Conservation (phyloP, 176 grass and related monocot genomes). For the Urochloa ruziziensis region DNA sequence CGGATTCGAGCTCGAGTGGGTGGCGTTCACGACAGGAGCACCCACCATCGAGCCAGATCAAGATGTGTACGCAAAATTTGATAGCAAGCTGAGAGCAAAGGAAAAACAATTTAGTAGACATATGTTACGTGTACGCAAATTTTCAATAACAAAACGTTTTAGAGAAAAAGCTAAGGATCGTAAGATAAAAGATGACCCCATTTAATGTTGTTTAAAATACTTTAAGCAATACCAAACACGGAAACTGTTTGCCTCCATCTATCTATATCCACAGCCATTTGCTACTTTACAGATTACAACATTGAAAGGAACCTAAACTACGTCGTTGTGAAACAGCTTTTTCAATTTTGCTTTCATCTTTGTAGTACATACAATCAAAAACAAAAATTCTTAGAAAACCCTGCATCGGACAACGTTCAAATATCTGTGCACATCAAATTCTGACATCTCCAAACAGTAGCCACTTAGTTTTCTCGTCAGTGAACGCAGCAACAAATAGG, state of each 20-base stretch:
- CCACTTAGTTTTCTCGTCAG: not conserved
- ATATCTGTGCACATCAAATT: too few relatives aligned
- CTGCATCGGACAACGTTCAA: not conserved
- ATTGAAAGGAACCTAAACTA: not conserved
- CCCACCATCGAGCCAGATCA: too few relatives aligned
- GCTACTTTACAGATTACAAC: not conserved
- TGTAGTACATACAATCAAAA: not conserved
- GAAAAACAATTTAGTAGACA: not conserved
- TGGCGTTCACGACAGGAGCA: too few relatives aligned
- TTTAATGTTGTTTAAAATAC: not conserved
- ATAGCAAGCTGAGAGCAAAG: too few relatives aligned
- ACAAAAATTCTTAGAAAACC: not conserved
- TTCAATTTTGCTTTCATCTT: not conserved
- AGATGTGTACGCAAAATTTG: too few relatives aligned
- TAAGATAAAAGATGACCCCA: not conserved
- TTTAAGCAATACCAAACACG: not conserved
- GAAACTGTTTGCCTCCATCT: not conserved
- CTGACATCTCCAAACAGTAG: not conserved
- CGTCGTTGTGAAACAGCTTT: not conserved
- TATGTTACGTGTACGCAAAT: accelerated
- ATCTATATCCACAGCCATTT: not conserved
- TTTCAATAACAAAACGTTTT: not conserved
- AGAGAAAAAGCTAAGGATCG: not conserved
- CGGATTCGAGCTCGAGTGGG: too few relatives aligned
- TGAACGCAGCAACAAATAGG: not conserved